Conservation (phyloP, 345 rosid species). For the Brassica incana region DNA sequence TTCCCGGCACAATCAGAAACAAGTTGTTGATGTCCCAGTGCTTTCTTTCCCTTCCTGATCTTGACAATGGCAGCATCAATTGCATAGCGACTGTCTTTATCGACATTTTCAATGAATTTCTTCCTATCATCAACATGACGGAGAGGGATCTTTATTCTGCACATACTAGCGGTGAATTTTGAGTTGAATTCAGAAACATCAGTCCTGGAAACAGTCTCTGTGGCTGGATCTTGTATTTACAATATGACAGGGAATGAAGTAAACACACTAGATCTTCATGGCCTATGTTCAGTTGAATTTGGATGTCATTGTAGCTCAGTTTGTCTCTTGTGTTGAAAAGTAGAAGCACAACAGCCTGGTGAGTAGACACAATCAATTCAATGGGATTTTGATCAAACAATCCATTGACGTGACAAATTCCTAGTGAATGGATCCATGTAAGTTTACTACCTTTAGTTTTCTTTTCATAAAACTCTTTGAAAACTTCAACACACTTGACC, state of each 20-base stretch:
- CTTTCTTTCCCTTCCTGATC: conserved; percentile 90
- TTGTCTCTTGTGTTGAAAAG: conserved; percentile 81
- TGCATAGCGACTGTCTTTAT: conserved; percentile 84
- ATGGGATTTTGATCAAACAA: conserved; percentile 59
- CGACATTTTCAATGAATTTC: conserved; percentile 93
- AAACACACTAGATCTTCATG: conserved; percentile 80
- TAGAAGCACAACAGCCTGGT: conserved; percentile 88
- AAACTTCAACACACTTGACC: conserved; percentile 74
- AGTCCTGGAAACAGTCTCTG: conserved; percentile 53
- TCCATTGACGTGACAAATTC: conserved; percentile 60
- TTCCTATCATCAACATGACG: conserved; percentile 91
- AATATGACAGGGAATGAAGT: conserved; percentile 86
- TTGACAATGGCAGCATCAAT: conserved; percentile 98
- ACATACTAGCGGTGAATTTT: conserved; percentile 83
- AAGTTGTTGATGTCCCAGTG: conserved; percentile 78
- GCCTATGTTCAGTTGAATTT: conserved; percentile 74
- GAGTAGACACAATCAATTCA: conserved; percentile 58
- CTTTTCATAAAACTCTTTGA: conserved; percentile 55
- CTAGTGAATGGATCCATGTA: conserved; percentile 63
- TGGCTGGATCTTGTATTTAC: conserved; percentile 70
- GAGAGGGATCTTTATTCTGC: conserved; percentile 97
- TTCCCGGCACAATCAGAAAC: conserved; percentile 90
- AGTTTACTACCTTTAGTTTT: conserved; percentile 60
- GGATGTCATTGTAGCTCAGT: conserved; percentile 74
- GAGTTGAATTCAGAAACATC: conserved; percentile 69